Conservation (phyloP, 345 rosid genomes). For the Clarkia xantiana region DNA sequence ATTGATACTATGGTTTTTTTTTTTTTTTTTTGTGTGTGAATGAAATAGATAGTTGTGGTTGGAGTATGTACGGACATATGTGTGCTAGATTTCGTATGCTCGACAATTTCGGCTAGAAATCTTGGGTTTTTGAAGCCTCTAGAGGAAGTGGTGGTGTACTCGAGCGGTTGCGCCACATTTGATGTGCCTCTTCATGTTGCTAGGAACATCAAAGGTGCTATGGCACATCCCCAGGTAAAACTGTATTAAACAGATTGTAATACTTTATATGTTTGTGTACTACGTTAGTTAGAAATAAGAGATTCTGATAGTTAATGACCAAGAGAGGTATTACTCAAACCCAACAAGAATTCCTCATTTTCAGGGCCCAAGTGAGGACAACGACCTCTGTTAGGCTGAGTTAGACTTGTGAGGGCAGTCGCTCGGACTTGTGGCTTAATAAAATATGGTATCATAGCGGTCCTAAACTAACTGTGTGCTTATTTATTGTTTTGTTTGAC, state of each 20-base stretch:
- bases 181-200: constrained; percentile 32
- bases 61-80: constrained; percentile 56
- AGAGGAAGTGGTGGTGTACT: constrained; percentile 38
- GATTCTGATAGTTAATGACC: too few species aligned
- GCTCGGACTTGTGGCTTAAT: neutral
- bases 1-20: too few species aligned
- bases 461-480: neutral
- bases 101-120: constrained; percentile 41
- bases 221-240: constrained; percentile 42
- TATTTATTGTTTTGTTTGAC: neutral
- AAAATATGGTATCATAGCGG: neutral
- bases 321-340: too few species aligned
- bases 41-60: constrained; percentile 30
- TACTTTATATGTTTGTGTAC: too few species aligned
- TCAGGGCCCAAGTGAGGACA: too few species aligned
- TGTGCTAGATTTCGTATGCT: constrained; percentile 49
- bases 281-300: too few species aligned
- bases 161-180: constrained; percentile 44
- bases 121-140: constrained; percentile 30
- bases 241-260: too few species aligned
- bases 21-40: neutral
- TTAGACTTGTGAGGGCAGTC: too few species aligned
- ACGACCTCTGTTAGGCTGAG: too few species aligned
- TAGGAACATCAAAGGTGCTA: constrained; percentile 22
- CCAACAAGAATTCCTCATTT: too few species aligned